A percentile compares a stretch with the other conserved stretches of the same genome.
phyloP scores from a whole-genome alignment of 1,284 basidiomycete genomes.

The Leccinum variabile region DNA sequence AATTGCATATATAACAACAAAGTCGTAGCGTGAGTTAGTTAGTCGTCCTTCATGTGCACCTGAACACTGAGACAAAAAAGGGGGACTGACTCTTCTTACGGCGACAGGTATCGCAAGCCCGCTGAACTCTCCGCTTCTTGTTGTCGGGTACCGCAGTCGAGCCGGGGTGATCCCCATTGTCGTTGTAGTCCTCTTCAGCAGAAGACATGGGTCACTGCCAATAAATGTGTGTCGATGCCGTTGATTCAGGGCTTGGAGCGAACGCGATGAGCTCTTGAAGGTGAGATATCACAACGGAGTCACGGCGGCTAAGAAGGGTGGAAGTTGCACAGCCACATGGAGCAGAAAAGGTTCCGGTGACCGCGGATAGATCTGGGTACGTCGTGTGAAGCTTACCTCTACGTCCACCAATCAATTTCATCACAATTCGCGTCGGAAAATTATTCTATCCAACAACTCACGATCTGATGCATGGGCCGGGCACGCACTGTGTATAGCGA shows the following conservation, averaged over 20 bases:
- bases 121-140: slow-evolving; percentile 71
- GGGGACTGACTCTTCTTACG: slow-evolving; percentile 64
- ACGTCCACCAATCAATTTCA: background rate
- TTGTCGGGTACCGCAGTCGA: slow-evolving; percentile 15
- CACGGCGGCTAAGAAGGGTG: background rate
- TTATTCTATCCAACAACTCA: background rate
- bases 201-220: background rate
- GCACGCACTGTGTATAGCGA: background rate
- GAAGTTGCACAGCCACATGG: background rate
- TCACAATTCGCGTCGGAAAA: background rate
- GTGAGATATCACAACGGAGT: background rate
- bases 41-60: background rate
- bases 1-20: background rate
- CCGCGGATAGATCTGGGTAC: background rate
- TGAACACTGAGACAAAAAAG: background rate
- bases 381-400: background rate
- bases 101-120: slow-evolving; percentile 75
- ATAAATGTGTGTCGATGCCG: background rate
- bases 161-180: slow-evolving; percentile 25
- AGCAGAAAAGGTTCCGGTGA: background rate
- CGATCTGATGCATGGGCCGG: background rate
- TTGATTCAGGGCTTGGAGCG: background rate
- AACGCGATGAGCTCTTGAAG: background rate
- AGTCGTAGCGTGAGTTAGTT: slow-evolving; percentile 10
- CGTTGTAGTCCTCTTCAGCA: slow-evolving; percentile 45